Evolutionary conservation across 176 grass and related monocot genomes (phyloP), one percentile per base, ranked within the genome.

Genomic region (Musa troglodytarum): DNA sequence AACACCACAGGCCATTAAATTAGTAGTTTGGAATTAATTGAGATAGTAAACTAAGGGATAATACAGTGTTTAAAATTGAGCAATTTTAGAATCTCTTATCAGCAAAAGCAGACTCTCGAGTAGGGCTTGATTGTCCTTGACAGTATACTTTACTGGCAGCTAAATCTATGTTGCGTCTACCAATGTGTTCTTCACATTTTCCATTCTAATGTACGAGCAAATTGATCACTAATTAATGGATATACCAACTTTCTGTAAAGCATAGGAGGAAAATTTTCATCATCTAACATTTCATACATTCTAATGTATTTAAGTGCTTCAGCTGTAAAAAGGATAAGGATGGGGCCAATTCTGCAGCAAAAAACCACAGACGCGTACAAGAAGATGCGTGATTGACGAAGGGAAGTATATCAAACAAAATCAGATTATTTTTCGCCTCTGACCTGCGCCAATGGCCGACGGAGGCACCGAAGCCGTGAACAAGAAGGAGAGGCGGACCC

Each of bases 391-490:
- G 17, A n/a, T 71, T 20, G 49, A 65, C 0, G 14, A 76, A 52
- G 73, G 53, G 2, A 1, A 13, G 7, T 76, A 54, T 10, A 69
- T 28, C 63, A 23, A 19, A 63, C 17, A 26, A 49, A 54, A 10
- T 5, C 54, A n/a, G 5, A 57, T 55, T 52, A 24, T 71, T 57
- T 43, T 67, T 43, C 1, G 15, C 17, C 22, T 59, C 86, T 80
- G 64, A 98, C 94, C 94, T 91, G 65, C 90, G 88, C 94, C 94
- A 93, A 84, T 98, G 94, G 65, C 74, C 81, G 71, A 91, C 77
- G 23, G 94, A 98, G 85, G 94, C 88, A 70, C 93, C 93, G 73
- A 92, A 97, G 29, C 93, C 93, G 74, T 97, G 93, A 83, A 97
- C 87, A 65, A 97, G 93, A 63, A 97, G 70, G 78, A 98, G 52